Evolutionary conservation across 306 rosid genomes (phyloP).

Genomic region (Vigna radiata): DNA sequence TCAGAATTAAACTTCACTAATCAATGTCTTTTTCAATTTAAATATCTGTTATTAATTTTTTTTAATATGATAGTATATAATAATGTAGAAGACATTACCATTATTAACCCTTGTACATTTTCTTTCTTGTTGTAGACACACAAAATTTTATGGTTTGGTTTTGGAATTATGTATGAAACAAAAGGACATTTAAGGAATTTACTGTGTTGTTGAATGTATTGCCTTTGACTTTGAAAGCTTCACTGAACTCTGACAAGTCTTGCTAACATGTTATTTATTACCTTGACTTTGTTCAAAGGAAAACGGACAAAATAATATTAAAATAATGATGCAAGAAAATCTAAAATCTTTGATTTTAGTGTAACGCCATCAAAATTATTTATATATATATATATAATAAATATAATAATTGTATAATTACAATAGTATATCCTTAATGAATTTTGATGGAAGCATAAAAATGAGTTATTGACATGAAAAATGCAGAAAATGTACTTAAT

Average conservation of each 20-base stretch:
- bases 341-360: neutral
- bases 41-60: neutral
- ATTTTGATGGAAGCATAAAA: too few species aligned
- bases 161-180: neutral
- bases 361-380: neutral
- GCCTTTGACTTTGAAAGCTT: slow-evolving; percentile 34
- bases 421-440: neutral
- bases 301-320: neutral
- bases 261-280: neutral
- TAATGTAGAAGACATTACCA: neutral
- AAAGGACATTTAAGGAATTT: slow-evolving; percentile 18
- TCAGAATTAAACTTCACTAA: neutral
- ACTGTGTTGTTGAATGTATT: neutral
- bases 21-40: neutral
- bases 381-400: neutral
- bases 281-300: slow-evolving; percentile 4
- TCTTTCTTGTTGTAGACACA: too few species aligned
- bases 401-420: too few species aligned
- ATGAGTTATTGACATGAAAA: neutral
- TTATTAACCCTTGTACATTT: neutral
- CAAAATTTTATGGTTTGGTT: neutral
- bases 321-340: neutral
- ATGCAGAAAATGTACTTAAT: neutral
- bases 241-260: slow-evolving; percentile 27
- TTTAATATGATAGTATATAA: neutral